Evolutionary conservation across 371 early-diverging fungal species (phyloP).

Genomic region (Conidiobolus incongruus): DNA sequence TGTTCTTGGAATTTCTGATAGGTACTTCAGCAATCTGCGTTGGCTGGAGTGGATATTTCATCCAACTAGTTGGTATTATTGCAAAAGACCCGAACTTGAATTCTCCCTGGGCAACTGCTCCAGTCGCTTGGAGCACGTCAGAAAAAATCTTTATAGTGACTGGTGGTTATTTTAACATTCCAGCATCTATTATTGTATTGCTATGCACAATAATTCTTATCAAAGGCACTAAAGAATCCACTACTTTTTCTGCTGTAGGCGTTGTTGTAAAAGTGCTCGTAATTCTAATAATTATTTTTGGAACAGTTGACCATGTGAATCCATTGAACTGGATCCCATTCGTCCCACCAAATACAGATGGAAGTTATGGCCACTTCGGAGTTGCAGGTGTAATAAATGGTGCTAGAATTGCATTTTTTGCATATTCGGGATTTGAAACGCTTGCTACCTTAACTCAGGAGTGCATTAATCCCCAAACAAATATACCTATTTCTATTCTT

Average conservation of each 20-base stretch:
- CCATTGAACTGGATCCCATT: conserved; percentile 49
- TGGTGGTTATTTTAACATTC: conserved; percentile 46
- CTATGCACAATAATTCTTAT: conserved; percentile 29
- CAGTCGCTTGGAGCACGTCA: conserved; percentile 32
- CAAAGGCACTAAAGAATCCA: conserved; percentile 47
- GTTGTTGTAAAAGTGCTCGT: conserved; percentile 51
- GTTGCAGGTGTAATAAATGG: conserved; percentile 45
- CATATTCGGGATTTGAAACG: conserved; percentile 78
- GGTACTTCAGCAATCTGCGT: conserved; percentile 41
- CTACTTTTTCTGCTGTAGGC: conserved; percentile 36
- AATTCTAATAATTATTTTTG: conserved; percentile 55
- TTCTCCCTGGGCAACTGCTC: conserved; percentile 22
- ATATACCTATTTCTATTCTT: conserved; percentile 74
- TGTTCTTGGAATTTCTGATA: conserved; percentile 62
- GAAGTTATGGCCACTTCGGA: conserved; percentile 22
- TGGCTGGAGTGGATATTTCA: conserved; percentile 65
- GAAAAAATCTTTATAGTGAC: conserved; percentile 15
- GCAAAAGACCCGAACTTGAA: conserved; percentile 21
- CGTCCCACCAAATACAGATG: conserved; percentile 32
- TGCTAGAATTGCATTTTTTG: conserved; percentile 66
- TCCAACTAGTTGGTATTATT: conserved; percentile 40
- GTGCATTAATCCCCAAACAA: conserved; percentile 50
- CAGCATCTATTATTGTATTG: conserved; percentile 40
- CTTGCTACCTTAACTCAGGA: conserved; percentile 77
- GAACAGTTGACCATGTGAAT: conserved; percentile 35